Base-by-base conservation (phyloP, 305 asterid species). In the Plantago lanceolata region DNA sequence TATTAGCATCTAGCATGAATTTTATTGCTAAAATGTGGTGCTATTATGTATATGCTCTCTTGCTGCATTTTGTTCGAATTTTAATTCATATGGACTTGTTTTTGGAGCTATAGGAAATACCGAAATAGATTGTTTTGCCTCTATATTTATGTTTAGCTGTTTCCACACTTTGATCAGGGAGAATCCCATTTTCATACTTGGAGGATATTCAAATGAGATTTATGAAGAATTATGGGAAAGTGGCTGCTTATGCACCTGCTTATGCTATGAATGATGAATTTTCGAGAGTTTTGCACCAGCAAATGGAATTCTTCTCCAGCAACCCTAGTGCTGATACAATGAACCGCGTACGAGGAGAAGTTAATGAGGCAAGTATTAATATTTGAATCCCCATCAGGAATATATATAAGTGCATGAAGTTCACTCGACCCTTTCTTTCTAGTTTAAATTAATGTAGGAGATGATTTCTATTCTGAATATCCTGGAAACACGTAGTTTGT, bases 211-310 rank as follows among this genome's bases (percentile, higher is more conserved):
- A 80, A 19, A 92, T 92, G 98, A 83, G 98, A 72, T 92, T 92
- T 71, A 87, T 89, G 94, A 92, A 92, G 78, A 92, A 89, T 75
- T 87, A 92, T 64, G 94, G 95, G 48, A 85, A 76, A 75, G 93
- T 85, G 65, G 94, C 90, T 64, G 62, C 84, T 61, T 79, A 68
- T 75, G 95, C 98, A 31, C 96, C 96, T 74, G 98, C 98, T 59
- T 92, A 92, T 65, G 86, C 97, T 15, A 92, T 92, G 97, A 92
- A 92, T 73, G 98, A 92, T 78, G 96, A 92, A 74, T 87, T 89
- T 75, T 92, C 98, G 12, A 81, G 98, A 81, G 96, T 89, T 68
- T 73, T 92, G 73, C 98, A 92, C 80, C 96, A 87, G 76, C 98
- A 92, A 79, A 92, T 92, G 98, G 98, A 92, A 77, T 92, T 87